These are phyloP conservation scores for Fraxinus baroniana DNA, from an alignment of 305 asterid species.

Conservation along the genomic window DNA sequence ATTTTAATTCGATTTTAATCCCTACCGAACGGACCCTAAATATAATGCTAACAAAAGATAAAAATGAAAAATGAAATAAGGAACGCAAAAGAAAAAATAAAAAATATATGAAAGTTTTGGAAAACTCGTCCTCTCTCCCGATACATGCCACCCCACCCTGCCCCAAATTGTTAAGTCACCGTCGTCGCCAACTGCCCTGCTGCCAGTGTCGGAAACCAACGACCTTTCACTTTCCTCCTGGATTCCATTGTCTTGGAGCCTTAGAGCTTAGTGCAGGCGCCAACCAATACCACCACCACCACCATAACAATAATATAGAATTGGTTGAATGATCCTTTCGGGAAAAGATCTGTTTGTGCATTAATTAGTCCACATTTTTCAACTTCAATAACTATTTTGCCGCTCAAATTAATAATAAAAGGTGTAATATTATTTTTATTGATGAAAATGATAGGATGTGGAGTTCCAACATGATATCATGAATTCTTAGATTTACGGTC, in stretches of 20 bases:
- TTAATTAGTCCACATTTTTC: not conserved
- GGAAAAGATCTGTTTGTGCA: not conserved
- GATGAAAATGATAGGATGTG: not conserved
- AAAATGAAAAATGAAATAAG: not conserved
- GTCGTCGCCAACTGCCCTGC: not conserved
- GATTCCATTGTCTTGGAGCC: not conserved
- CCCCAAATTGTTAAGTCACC: not conserved
- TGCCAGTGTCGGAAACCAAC: not conserved
- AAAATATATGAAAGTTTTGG: not conserved
- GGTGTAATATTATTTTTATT: not conserved
- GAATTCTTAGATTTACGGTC: not conserved
- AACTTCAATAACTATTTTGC: not conserved
- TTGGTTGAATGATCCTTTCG: not conserved
- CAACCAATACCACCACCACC: not conserved
- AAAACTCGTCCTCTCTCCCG: not conserved
- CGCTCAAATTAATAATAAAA: not conserved
- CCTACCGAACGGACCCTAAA: no score
- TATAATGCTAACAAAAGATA: not conserved
- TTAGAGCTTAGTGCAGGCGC: not conserved
- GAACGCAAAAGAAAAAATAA: not conserved
- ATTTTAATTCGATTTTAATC: no score
- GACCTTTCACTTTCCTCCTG: not conserved
- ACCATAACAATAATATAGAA: not conserved
- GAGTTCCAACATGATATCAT: not conserved
- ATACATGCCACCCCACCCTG: not conserved